A percentile compares a stretch with the other conserved stretches of the same genome.
phyloP scores from a whole-genome alignment of 371 early-diverging fungal genomes.

The Mucor circinelloides region DNA sequence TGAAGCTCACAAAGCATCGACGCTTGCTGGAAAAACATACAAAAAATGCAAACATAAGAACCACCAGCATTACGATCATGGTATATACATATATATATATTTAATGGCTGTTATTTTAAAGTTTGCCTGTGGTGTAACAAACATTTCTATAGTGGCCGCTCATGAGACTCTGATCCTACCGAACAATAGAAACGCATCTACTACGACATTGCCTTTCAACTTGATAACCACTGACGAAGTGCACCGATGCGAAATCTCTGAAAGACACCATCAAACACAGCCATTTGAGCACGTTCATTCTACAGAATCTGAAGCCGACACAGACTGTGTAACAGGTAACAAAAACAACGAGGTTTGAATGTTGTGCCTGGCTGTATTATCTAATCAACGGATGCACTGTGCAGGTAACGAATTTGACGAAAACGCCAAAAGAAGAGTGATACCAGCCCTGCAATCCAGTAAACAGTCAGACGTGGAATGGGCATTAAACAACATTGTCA shows the following conservation, averaged over 20 bases:
- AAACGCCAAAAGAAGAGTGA: slow-evolving; percentile 66
- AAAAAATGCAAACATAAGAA: slow-evolving; percentile 30
- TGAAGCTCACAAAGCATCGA: slow-evolving; percentile 47
- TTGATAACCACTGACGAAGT: slow-evolving; percentile 16
- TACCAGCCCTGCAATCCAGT: slow-evolving; percentile 72
- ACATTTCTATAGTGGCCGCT: background rate
- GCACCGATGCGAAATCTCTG: slow-evolving; percentile 28
- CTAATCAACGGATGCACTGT: background rate
- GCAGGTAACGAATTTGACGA: slow-evolving; percentile 36
- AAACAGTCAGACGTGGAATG: slow-evolving; percentile 82
- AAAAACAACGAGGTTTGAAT: background rate
- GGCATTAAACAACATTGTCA: slow-evolving; percentile 81
- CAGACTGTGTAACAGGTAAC: slow-evolving; percentile 31
- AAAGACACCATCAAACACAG: slow-evolving; percentile 39
- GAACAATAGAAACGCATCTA: background rate
- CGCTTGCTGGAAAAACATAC: slow-evolving; percentile 45
- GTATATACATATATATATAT: background rate
- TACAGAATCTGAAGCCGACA: slow-evolving; percentile 18
- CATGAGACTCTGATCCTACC: slow-evolving; percentile 16
- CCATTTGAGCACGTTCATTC: slow-evolving; percentile 43
- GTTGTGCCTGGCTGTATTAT: too few relatives aligned
- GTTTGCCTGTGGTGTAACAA: background rate
- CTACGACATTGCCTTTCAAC: slow-evolving; percentile 20
- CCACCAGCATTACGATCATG: slow-evolving; percentile 7
- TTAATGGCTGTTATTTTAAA: background rate